Conservation (phyloP, 2,329 filamentous ascomycete species). For the Fusarium mangiferae region DNA sequence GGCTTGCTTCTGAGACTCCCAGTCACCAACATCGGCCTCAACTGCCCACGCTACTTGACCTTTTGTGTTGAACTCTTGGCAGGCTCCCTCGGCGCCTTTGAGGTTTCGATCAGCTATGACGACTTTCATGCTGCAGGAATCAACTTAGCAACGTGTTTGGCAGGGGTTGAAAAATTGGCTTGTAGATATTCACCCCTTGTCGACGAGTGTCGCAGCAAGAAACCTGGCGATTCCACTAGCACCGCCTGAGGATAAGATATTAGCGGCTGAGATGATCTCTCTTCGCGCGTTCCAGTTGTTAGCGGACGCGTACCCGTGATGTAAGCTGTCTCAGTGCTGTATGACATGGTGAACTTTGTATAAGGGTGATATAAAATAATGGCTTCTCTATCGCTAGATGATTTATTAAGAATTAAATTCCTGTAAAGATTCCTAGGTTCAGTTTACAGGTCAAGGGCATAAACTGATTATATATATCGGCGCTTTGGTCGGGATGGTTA, state of each 20-base stretch:
- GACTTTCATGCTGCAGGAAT: not conserved
- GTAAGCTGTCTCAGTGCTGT: no score
- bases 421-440: no score
- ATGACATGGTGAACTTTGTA: rapidly evolving
- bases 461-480: no score
- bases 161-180: no score
- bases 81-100: not conserved
- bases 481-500: no score
- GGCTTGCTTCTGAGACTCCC: not conserved
- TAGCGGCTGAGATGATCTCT: no score
- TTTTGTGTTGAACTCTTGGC: not conserved
- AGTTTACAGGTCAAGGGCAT: no score
- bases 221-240: not conserved
- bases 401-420: no score
- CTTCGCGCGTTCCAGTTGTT: rapidly evolving
- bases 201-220: not conserved
- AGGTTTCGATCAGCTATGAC: not conserved
- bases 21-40: not conserved
- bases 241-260: not conserved
- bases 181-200: not conserved
- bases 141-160: no score
- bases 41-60: not conserved
- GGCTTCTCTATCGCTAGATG: rapidly evolving
- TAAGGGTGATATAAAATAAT: no score
- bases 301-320: no score